Evolutionary conservation across 2,329 filamentous ascomycete species (phyloP), one percentile per base, ranked within the genome.

Genomic region (Fusarium floridanum): DNA sequence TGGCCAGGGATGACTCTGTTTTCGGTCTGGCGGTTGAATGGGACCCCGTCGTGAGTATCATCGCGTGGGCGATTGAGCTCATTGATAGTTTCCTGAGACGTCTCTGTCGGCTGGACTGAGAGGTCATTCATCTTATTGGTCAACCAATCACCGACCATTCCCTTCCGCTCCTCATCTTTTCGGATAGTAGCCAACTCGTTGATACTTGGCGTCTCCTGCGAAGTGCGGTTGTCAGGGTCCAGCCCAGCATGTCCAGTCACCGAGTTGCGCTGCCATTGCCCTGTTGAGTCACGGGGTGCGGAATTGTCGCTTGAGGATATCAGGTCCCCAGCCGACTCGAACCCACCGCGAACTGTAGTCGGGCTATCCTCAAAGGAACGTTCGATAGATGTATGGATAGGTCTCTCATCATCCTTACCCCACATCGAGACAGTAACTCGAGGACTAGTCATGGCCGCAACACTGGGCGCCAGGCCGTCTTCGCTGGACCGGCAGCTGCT

Each of bases 381-480:
- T 68, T 87, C 85, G 39, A 85, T 72, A n/a, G 71, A 64, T 8
- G 83, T 80, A 60, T 84, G 84, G 14, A 84, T 76, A 1, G 81
- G 80, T 24, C 77, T 79, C 39, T 78, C 78, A 48, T 80, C 83
- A 64, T 84, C 87, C 70, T 83, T 84, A 55, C 85, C 88, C 87
- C 87, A 91, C 71, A 88, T 82, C 1, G 89, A 91, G 57, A 91
- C 87, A 7, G 86, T 89, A 22, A 91, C 87, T 32, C 85, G 85
- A 8, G 89, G 89, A 76, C 89, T 90, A 36, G 83, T 80, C 85
- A 88, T 88, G 63, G 81, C 76, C 60, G 83, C 76, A 10, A 82
- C 76, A 53, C 81, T 80, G 3, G 84, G 82, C 5, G 81, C 84
- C 39, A 85, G 76, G 48, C 83, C 84, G 77, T 88, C 88, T 76